Conservation (phyloP, 441 rosid species). For the Syzygium malaccense region DNA sequence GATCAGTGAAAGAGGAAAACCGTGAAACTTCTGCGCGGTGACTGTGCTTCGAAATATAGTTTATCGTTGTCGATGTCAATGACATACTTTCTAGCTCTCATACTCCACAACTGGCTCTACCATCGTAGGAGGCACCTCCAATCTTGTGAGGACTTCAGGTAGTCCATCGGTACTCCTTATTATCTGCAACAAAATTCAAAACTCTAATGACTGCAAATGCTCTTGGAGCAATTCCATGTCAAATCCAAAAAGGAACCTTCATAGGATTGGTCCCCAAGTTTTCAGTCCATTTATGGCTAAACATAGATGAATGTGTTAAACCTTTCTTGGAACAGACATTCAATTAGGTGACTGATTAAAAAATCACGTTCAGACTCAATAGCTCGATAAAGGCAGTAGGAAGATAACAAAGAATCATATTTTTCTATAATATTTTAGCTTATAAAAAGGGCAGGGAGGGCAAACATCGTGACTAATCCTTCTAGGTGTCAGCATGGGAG, state of each 20-base stretch:
- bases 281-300: neutral
- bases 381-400: neutral
- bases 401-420: neutral
- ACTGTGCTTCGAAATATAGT: neutral
- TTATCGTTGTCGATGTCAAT: neutral
- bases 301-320: neutral
- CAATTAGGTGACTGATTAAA: neutral
- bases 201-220: neutral
- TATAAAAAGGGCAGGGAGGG: neutral
- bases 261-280: neutral
- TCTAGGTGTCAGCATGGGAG: neutral
- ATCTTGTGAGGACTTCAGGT: constrained; percentile 83
- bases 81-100: constrained; percentile 36
- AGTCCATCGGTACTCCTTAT: constrained; percentile 63
- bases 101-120: constrained; percentile 43
- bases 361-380: neutral
- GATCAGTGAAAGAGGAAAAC: neutral
- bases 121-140: constrained; percentile 43
- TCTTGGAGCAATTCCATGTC: neutral
- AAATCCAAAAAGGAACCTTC: neutral
- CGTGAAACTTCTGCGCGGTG: neutral
- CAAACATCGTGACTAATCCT: neutral
- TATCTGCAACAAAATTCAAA: constrained; percentile 41
- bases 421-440: neutral
- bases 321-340: neutral